phyloP scores from a whole-genome alignment of 1,284 basidiomycete species.

The Trichosporon coremiiforme region DNA sequence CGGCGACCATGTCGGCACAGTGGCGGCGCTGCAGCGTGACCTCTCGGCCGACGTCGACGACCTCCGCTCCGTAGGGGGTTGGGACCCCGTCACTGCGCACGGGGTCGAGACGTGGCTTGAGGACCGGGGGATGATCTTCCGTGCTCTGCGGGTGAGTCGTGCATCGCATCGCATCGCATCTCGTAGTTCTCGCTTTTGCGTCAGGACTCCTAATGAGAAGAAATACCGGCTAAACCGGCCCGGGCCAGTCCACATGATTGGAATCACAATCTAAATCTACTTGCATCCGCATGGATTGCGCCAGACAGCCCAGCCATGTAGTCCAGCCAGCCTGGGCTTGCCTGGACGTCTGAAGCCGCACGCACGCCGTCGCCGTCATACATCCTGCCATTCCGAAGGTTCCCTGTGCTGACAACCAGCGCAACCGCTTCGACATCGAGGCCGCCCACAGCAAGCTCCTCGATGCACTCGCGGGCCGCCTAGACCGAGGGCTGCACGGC shows the following conservation, averaged over 20 bases:
- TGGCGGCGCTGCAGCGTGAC: constrained; percentile 40
- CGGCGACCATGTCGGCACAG: constrained; percentile 37
- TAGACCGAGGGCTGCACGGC: constrained; percentile 36
- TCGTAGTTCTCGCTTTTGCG: too few relatives aligned
- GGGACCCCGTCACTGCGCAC: constrained; percentile 42
- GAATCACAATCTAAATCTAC: not conserved
- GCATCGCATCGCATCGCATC: not conserved
- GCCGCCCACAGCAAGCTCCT: constrained; percentile 41
- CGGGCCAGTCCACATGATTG: constrained; percentile 1
- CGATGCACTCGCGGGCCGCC: constrained; percentile 33
- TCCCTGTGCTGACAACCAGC: constrained; percentile 31
- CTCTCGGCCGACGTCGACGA: constrained; percentile 46
- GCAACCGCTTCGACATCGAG: constrained; percentile 42
- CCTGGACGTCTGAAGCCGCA: too few relatives aligned
- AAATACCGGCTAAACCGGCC: constrained; percentile 12
- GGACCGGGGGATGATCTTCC: constrained; percentile 45
- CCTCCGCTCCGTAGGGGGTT: constrained; percentile 45
- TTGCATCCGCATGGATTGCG: not conserved
- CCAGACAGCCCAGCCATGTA: not conserved
- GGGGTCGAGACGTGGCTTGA: constrained; percentile 49
- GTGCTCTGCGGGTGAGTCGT: constrained; percentile 48
- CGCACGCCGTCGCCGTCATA: too few relatives aligned
- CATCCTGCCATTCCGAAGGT: too few relatives aligned
- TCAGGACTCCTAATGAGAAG: not conserved
- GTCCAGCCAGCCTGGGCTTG: not conserved